Evolutionary conservation across 106 monocot species (phyloP).

Genomic region (Chionographis japonica): DNA sequence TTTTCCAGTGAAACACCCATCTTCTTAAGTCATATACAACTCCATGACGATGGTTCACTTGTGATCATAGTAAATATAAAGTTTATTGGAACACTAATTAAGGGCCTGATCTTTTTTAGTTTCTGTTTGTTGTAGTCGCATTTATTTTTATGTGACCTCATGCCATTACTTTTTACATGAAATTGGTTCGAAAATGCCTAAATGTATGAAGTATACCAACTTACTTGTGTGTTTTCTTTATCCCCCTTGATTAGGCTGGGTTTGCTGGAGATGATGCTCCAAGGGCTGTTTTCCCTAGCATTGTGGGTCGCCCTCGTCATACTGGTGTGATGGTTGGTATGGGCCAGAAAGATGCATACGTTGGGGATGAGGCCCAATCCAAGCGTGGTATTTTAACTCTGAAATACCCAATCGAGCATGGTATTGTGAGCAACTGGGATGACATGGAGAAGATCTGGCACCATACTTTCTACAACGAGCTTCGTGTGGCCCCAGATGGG

Average conservation of each 20-base stretch:
- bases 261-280: conserved; percentile 34
- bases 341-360: conserved; percentile 31
- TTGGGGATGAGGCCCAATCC: conserved; percentile 32
- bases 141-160: no score
- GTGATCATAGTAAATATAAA: no score
- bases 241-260: conserved; percentile 13
- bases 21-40: no score
- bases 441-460: conserved; percentile 34
- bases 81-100: no score
- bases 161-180: no score
- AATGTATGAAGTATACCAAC: no score
- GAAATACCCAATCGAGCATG: conserved; percentile 27
- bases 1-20: no score
- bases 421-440: conserved; percentile 31
- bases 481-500: conserved; percentile 25
- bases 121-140: no score
- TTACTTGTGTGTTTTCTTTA: no score
- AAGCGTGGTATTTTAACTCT: conserved; percentile 24
- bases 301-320: conserved; percentile 23
- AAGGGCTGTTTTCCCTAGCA: conserved; percentile 27
- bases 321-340: conserved; percentile 30
- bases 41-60: no score
- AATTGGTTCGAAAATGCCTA: no score
- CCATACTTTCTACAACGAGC: conserved; percentile 25
- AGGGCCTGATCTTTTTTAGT: no score